Evolutionary conservation across 768 basidiomycete genomes (phyloP), one percentile per base, ranked within the genome.

Genomic region (Lentinula boryana): DNA sequence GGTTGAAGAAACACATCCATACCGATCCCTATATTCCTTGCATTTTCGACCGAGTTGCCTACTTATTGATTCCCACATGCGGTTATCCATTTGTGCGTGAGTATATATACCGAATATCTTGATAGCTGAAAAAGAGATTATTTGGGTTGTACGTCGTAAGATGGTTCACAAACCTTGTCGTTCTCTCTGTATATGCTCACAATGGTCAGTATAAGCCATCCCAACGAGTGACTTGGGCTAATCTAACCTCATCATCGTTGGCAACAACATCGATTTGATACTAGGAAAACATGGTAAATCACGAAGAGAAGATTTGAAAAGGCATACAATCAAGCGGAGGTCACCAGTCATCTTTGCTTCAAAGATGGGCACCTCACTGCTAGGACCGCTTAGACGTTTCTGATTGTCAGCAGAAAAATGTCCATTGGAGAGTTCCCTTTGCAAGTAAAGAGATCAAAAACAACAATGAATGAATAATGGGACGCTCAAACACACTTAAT

Each of bases 341-440:
- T 85, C 82, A 0, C 74, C 65, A 9, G 80, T 81, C 78, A 88
- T 84, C 68, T 87, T 88, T 0, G 88, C 88, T 66, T 88, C 86
- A 56, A 78, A 89, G 8, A 89, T 78, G 0, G 87, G 85, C 2
- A 89, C 69, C 0, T 79, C 79, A 13, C 69, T 69, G 9, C 74
- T 71, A 1, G 68, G 55, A 0, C 78, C 78, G 21, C 75, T 83
- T 12, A 89, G 71, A 6, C 79, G 71, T 68, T 87, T 86, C 64
- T 89, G 85, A 63, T 89, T 89, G 60, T 86, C 83, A 10, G 77
- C 75, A 1, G 88, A 88, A 65, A 90, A 89, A 60, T 84, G 81
- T 0, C 88, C 88, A 3, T 80, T 78, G 0, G 88, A 90, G 10
- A 91, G 76, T 62, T 89, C 84, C 66, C 88, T 89, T 51, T 7